A percentile compares a stretch with the other conserved stretches of the same genome.
phyloP scores from a whole-genome alignment of 2,329 filamentous ascomycete species.

The Fusarium camptoceras region DNA sequence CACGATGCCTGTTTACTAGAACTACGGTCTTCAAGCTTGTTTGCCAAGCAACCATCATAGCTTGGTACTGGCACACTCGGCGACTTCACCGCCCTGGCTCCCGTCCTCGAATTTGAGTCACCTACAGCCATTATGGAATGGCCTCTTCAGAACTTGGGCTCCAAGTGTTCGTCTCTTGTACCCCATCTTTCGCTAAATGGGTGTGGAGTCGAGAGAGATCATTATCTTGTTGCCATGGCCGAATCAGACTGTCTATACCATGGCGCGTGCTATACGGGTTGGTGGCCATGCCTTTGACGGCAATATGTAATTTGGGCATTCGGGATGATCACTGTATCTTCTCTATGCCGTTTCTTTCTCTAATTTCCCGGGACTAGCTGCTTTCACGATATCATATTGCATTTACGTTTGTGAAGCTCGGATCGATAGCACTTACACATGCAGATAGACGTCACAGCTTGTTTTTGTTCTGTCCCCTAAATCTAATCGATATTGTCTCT shows the following conservation, averaged over 20 bases:
- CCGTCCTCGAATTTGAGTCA: neutral
- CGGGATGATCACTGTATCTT: neutral
- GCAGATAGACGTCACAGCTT: neutral
- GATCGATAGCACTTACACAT: conserved; percentile 1
- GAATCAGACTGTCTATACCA: conserved; percentile 12
- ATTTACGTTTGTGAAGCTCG: conserved; percentile 5
- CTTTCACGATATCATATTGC: neutral
- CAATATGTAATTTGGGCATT: conserved; percentile 7
- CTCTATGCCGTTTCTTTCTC: neutral
- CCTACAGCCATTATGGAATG: neutral
- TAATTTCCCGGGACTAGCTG: conserved; percentile 1
- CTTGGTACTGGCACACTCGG: neutral
- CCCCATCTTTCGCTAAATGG: conserved; percentile 8
- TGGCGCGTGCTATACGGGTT: conserved; percentile 14
- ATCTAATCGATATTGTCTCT: neutral
- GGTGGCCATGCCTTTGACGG: conserved; percentile 1
- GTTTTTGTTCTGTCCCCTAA: neutral
- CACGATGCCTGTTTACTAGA: neutral
- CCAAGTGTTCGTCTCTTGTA: neutral
- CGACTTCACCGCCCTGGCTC: neutral
- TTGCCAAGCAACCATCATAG: conserved; percentile 2
- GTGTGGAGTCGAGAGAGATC: neutral
- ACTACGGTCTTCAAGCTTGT: neutral
- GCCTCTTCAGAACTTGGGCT: neutral
- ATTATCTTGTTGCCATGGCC: conserved; percentile 7